Evolutionary conservation across 2,329 filamentous ascomycete genomes (phyloP), one percentile per base, ranked within the genome.

Genomic region (Paecilomyces formosus): DNA sequence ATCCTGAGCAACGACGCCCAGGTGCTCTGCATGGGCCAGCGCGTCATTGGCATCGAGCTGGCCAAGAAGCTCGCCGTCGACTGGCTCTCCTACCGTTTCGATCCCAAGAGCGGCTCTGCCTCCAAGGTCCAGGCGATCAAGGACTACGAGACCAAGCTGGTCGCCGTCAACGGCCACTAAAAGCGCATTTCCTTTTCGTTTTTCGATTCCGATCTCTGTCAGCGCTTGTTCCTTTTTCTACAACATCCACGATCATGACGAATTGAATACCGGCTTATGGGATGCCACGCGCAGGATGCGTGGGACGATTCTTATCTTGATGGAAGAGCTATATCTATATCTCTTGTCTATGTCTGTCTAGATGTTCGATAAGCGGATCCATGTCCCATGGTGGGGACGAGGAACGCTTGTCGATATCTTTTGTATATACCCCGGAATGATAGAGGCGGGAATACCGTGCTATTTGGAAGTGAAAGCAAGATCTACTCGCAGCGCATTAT

Each of bases 1-100:
- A 83, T 95, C 11, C 76, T 93, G 68, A 91, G 88, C 77, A 95
- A 95, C 73, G 87, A 95, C 71, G 89, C 90, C 2, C 90, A 96
- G 76, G 90, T 95, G 31, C 77, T 95, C 61, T 95, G 91, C 72
- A 87, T 95, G 80, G 90, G 90, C 0, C 88, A 95, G 81, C 79
- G 90, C 22, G 90, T 95, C 0, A 83, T 95, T 52, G 90, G 91
- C 0, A 72, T 94, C 54, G 91, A 95, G 77, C 75, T 95, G 50
- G 90, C 90, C 51, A 83, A 90, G 66, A 80, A 89, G 67, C 72
- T 96, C 65, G 90, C 86, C 0, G 86, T 81, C 71, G 90, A 95
- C 79, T 96, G 90, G 90, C 72, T 95, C 33, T 88, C 85, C n/a
- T 92, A 94, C 74, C 79, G 85, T 60, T 94, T 94, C 75, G 90